Percentiles rank a stretch among this genome's conserved stretches.
phyloP scores from a whole-genome alignment of 305 asterid species.

The Rubia balearica region DNA sequence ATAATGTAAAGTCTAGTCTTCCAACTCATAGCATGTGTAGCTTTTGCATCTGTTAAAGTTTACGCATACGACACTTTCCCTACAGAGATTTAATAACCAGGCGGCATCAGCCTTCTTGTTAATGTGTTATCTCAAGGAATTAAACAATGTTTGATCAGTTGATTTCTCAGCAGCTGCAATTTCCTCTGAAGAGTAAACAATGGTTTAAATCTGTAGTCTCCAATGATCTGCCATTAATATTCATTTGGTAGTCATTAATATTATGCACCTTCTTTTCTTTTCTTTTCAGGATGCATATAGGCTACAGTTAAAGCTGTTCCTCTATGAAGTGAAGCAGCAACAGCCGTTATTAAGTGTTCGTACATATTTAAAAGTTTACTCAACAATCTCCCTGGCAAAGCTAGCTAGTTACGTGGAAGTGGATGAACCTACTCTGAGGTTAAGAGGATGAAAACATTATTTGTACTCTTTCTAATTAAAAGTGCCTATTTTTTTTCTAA shows the following conservation, averaged over 20 bases:
- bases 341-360: slow-evolving; percentile 71
- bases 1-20: not conserved
- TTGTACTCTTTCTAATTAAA: not conserved
- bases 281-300: slow-evolving; percentile 70
- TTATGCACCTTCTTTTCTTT: not conserved
- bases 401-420: slow-evolving; percentile 77
- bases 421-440: slow-evolving; percentile 91
- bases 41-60: not conserved
- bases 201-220: not conserved
- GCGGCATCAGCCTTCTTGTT: not conserved
- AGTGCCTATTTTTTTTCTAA: slow-evolving; percentile 3
- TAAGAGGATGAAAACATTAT: slow-evolving; percentile 8
- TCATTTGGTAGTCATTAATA: slow-evolving; percentile 1
- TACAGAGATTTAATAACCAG: not conserved
- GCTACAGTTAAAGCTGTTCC: slow-evolving; percentile 69
- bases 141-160: not conserved
- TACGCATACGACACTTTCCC: not conserved
- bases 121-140: not conserved
- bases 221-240: not conserved
- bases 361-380: slow-evolving; percentile 76
- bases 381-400: slow-evolving; percentile 72
- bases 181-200: not conserved
- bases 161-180: not conserved
- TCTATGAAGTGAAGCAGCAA: slow-evolving; percentile 92
- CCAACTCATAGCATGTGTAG: not conserved